Conservation (phyloP, 208 protist species). For the Trypanosoma rangeli region DNA sequence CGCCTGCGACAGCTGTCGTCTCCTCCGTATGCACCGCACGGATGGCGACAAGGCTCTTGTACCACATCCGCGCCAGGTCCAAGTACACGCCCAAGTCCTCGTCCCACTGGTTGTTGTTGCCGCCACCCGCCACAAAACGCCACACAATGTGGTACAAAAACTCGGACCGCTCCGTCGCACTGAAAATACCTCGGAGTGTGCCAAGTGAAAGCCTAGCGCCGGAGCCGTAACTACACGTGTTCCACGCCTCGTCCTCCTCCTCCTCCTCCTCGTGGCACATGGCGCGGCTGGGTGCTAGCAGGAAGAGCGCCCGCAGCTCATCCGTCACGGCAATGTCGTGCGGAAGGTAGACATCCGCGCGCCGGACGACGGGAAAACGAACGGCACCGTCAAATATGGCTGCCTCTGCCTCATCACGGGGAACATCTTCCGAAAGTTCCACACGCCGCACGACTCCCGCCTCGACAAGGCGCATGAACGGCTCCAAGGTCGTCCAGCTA, state of each 20-base stretch:
- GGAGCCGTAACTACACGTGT: slow-evolving; percentile 13
- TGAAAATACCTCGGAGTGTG: slow-evolving; percentile 34
- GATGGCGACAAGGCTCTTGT: slow-evolving; percentile 47
- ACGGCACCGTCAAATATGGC: slow-evolving; percentile 10
- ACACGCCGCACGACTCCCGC: slow-evolving; percentile 41
- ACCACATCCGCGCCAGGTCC: slow-evolving; percentile 38
- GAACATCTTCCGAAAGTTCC: not conserved
- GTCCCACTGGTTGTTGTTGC: slow-evolving; percentile 80
- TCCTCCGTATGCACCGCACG: slow-evolving; percentile 19
- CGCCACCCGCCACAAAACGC: slow-evolving; percentile 66
- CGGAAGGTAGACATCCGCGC: slow-evolving; percentile 51
- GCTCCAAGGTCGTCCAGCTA: slow-evolving; percentile 39
- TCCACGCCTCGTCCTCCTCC: slow-evolving; percentile 5
- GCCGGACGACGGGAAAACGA: slow-evolving; percentile 41
- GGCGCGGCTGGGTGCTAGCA: slow-evolving; percentile 36
- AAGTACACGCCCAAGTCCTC: slow-evolving; percentile 65
- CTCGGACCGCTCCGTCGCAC: slow-evolving; percentile 35
- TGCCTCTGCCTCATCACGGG: not conserved
- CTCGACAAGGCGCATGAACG: slow-evolving; percentile 32
- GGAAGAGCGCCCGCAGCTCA: slow-evolving; percentile 68
- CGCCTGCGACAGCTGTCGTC: not conserved
- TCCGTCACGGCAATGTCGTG: slow-evolving; percentile 61
- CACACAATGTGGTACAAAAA: slow-evolving; percentile 77
- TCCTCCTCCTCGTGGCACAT: slow-evolving; percentile 37
- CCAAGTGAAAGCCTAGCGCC: slow-evolving; percentile 23